A percentile compares a stretch with the other conserved stretches of the same genome.
Evolutionary conservation across 1,284 basidiomycete species (phyloP).

Genomic region (Ceratobasidium sp.): DNA sequence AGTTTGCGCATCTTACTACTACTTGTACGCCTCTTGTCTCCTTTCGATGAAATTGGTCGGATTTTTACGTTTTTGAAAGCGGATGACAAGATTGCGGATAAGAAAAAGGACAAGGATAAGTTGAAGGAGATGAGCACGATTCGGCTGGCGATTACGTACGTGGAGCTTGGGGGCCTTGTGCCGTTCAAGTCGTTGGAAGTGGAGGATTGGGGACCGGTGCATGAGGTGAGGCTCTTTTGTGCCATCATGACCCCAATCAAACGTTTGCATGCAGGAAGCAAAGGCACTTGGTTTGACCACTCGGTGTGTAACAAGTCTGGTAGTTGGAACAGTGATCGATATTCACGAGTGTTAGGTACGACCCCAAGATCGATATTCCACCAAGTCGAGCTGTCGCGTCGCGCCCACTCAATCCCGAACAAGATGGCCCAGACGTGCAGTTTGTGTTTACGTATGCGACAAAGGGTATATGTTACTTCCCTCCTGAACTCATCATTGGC

Average conservation of each 20-base stretch:
- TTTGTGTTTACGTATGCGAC: slow-evolving; percentile 41
- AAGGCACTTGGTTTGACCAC: slow-evolving; percentile 30
- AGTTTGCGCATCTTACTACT: slow-evolving; percentile 39
- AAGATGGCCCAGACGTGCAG: slow-evolving; percentile 31
- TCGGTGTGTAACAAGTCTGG: neutral
- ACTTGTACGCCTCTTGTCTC: slow-evolving; percentile 20
- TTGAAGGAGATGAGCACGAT: slow-evolving; percentile 39
- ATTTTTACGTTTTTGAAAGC: neutral
- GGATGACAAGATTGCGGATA: slow-evolving; percentile 41
- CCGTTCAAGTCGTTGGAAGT: slow-evolving; percentile 31
- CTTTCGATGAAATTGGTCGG: neutral
- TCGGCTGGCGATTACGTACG: slow-evolving; percentile 40
- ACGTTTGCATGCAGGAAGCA: slow-evolving; percentile 8
- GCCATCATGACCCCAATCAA: neutral
- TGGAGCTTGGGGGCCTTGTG: slow-evolving; percentile 33
- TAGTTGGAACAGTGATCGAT: neutral
- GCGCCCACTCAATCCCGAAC: slow-evolving; percentile 25
- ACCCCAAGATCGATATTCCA: slow-evolving; percentile 28
- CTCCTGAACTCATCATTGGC: neutral
- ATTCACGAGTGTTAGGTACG: slow-evolving; percentile 5
- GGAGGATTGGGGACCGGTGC: slow-evolving; percentile 39
- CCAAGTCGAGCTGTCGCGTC: slow-evolving; percentile 26
- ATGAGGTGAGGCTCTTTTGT: slow-evolving; percentile 21
- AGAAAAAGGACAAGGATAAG: slow-evolving; percentile 33
- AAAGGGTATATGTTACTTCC: slow-evolving; percentile 20